Conservation (phyloP, 345 rosid genomes). For the Hibiscus tridactylites region DNA sequence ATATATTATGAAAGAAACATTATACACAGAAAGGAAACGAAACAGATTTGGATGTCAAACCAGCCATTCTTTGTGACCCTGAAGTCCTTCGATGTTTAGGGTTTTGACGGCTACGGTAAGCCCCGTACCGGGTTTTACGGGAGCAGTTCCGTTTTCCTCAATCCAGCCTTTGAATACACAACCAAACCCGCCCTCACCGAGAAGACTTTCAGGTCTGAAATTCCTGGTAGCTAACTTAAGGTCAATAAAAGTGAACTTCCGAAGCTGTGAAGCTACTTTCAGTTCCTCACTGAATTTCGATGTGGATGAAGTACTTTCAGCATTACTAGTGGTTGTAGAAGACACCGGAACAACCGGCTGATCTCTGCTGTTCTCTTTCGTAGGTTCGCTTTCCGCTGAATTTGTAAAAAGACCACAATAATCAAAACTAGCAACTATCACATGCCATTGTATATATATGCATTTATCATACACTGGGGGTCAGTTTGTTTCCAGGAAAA, state of each 20-base stretch:
- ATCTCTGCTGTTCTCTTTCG: slow-evolving; percentile 30
- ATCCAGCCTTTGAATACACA: slow-evolving; percentile 96
- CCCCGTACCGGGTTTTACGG: slow-evolving; percentile 86
- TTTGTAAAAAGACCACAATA: not conserved
- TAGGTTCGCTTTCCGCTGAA: slow-evolving; percentile 36
- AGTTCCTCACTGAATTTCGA: slow-evolving; percentile 61
- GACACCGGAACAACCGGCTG: slow-evolving; percentile 38
- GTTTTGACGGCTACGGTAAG: slow-evolving; percentile 88
- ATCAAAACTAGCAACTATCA: not conserved
- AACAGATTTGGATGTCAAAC: slow-evolving; percentile 28
- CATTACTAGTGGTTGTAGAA: slow-evolving; percentile 36
- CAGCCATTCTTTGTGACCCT: slow-evolving; percentile 98
- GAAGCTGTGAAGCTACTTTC: slow-evolving; percentile 61
- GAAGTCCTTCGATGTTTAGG: slow-evolving; percentile 82
- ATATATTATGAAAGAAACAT: slow-evolving; percentile 1
- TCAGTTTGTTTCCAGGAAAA: not conserved
- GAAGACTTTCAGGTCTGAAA: slow-evolving; percentile 82
- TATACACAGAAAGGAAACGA: not conserved
- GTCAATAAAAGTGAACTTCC: slow-evolving; percentile 59
- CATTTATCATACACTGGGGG: not conserved
- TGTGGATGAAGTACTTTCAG: slow-evolving; percentile 48
- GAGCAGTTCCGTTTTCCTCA: slow-evolving; percentile 83
- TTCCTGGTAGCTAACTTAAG: slow-evolving; percentile 73
- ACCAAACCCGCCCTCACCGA: slow-evolving; percentile 90
- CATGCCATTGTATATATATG: not conserved